These are phyloP conservation scores for Populus alba DNA, from an alignment of 345 rosid genomes.

Conservation along the genomic window DNA sequence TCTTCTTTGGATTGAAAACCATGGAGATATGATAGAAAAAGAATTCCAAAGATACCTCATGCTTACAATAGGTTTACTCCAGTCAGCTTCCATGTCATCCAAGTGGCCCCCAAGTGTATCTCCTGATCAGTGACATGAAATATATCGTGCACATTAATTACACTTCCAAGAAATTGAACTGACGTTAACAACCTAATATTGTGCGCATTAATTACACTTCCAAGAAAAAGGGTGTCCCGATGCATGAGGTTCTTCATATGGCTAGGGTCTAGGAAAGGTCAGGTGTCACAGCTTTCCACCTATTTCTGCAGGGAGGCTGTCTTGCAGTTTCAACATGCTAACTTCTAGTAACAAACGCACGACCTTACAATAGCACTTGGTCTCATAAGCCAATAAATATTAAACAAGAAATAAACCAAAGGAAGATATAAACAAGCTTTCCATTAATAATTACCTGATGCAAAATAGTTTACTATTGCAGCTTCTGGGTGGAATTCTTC, in stretches of 20 bases:
- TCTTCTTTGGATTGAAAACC: neutral
- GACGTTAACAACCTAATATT: too few species aligned
- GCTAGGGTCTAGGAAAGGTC: too few species aligned
- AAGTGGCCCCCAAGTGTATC: slow-evolving; percentile 95
- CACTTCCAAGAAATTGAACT: neutral
- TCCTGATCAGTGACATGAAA: slow-evolving; percentile 38
- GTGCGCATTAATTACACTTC: too few species aligned
- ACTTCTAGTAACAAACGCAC: neutral
- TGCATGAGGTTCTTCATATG: too few species aligned
- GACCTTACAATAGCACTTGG: neutral
- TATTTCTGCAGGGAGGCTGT: too few species aligned
- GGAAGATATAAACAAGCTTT: neutral
- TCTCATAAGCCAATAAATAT: neutral
- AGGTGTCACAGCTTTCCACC: too few species aligned
- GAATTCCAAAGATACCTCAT: slow-evolving; percentile 52
- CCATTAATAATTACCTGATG: slow-evolving; percentile 43
- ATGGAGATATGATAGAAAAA: neutral
- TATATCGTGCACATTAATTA: neutral
- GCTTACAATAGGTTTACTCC: slow-evolving; percentile 97
- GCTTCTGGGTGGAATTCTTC: slow-evolving; percentile 87
- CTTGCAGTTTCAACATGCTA: neutral
- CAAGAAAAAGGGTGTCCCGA: too few species aligned
- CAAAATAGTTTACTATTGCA: slow-evolving; percentile 89
- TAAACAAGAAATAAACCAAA: neutral
- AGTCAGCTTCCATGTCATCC: slow-evolving; percentile 96